A percentile compares a stretch with the other conserved stretches of the same genome.
Evolutionary conservation across 352 stramenopile genomes (phyloP).

Genomic region (Phytophthora colocasiae): DNA sequence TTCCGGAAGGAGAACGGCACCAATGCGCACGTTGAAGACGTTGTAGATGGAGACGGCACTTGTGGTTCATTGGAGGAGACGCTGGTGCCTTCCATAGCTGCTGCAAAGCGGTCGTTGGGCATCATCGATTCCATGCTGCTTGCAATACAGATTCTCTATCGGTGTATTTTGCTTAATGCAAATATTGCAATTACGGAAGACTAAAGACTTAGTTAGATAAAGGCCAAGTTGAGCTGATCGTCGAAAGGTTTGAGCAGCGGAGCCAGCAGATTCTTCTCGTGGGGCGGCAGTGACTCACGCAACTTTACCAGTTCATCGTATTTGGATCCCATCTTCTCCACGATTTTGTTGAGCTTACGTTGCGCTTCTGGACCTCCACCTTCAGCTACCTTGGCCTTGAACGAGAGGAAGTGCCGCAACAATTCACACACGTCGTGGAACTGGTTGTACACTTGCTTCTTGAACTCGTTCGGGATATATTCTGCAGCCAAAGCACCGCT

Average conservation of each 20-base stretch:
- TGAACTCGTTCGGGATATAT: conserved; percentile 87
- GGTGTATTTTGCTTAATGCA: conserved; percentile 29
- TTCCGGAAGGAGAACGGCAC: conserved; percentile 80
- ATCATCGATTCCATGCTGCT: conserved; percentile 16
- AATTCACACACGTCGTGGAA: conserved; percentile 88
- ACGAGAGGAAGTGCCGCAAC: conserved; percentile 85
- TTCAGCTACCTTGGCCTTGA: conserved; percentile 75
- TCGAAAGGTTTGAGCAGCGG: conserved; percentile 87
- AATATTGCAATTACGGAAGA: conserved; percentile 29
- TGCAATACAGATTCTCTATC: conserved; percentile 23
- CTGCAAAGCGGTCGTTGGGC: conserved; percentile 7
- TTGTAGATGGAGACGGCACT: conserved; percentile 1
- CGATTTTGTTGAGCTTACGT: conserved; percentile 84
- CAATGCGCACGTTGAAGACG: conserved; percentile 37
- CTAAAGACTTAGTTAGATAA: conserved; percentile 60
- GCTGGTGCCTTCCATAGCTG: conserved; percentile 23
- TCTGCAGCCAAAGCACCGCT: conserved; percentile 68
- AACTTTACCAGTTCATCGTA: conserved; percentile 89
- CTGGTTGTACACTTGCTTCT: conserved; percentile 88
- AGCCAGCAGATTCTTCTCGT: conserved; percentile 85
- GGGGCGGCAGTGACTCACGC: conserved; percentile 76
- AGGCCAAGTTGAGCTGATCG: conserved; percentile 88
- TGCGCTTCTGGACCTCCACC: conserved; percentile 61
- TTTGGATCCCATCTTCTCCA: conserved; percentile 89
- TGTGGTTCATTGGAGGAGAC: conserved; percentile 1